These are phyloP conservation scores for Fusarium piperis DNA, from an alignment of 2,329 filamentous ascomycete species.

Conservation along the genomic window DNA sequence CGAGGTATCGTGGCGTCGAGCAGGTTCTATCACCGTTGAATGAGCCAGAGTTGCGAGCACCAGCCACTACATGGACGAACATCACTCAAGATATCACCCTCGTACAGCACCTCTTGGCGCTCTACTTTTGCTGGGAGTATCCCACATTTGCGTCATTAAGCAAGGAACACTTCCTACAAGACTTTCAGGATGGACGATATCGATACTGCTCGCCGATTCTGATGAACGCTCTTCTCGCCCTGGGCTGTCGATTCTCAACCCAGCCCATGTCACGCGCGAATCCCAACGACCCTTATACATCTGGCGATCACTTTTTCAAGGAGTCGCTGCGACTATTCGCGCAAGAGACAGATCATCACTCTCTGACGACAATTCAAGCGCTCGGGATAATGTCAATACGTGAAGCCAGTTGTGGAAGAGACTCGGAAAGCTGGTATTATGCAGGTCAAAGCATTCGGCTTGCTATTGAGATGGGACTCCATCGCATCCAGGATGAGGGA, in stretches of 20 bases:
- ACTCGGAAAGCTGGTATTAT: conserved; percentile 78
- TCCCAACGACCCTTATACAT: conserved; percentile 68
- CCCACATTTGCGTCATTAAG: conserved; percentile 78
- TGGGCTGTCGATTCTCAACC: conserved; percentile 75
- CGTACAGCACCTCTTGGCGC: conserved; percentile 69
- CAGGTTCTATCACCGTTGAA: conserved; percentile 60
- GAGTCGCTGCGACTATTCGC: conserved; percentile 71
- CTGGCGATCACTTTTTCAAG: conserved; percentile 79
- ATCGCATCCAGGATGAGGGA: conserved; percentile 60
- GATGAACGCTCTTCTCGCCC: conserved; percentile 71
- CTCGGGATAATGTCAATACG: conserved; percentile 80
- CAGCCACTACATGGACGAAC: conserved; percentile 65
- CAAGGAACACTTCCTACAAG: conserved; percentile 74
- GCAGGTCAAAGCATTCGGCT: conserved; percentile 77
- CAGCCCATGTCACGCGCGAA: conserved; percentile 71
- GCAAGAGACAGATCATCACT: conserved; percentile 67
- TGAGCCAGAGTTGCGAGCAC: conserved; percentile 54
- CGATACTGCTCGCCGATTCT: conserved; percentile 75
- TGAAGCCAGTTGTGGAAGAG: conserved; percentile 76
- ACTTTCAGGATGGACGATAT: conserved; percentile 68
- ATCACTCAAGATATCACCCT: conserved; percentile 67
- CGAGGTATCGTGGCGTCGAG: conserved; percentile 54
- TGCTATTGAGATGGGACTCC: conserved; percentile 76
- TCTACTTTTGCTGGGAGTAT: conserved; percentile 82
- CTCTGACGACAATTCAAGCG: conserved; percentile 77